These are phyloP conservation scores for Beauveria australis DNA, from an alignment of 2,329 filamentous ascomycete species.

Conservation along the genomic window DNA sequence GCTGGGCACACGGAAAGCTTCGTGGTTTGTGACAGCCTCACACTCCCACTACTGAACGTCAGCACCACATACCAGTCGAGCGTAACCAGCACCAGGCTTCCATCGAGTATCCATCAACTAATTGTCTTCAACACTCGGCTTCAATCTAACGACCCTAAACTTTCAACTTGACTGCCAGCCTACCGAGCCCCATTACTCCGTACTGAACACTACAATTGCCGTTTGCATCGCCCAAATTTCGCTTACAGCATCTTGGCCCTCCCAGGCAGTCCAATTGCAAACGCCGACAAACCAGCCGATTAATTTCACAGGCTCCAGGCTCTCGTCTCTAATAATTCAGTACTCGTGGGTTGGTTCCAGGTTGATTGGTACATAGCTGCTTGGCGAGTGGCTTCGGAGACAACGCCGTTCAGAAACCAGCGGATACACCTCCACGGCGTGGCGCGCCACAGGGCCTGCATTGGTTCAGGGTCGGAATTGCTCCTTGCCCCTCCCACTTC, in stretches of 20 bases:
- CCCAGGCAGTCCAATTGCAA: neutral
- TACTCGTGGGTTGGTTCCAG: neutral
- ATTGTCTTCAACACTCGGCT: neutral
- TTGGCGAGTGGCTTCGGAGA: neutral
- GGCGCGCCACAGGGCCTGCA: neutral
- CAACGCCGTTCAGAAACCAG: neutral
- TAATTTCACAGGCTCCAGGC: neutral
- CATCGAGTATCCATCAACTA: neutral
- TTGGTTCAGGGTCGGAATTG: neutral
- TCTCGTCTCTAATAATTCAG: too few species aligned
- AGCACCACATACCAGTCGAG: neutral
- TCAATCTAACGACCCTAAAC: neutral
- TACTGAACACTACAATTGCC: too few species aligned
- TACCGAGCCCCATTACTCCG: neutral
- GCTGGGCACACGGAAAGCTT: constrained; percentile 1
- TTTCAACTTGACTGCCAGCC: neutral
- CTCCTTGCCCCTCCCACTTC: neutral
- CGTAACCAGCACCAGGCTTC: neutral
- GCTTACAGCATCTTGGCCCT: neutral
- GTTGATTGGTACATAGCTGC: neutral
- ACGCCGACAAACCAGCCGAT: neutral
- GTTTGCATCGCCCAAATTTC: neutral
- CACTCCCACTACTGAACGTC: neutral
- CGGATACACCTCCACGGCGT: neutral
- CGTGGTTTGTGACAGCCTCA: neutral